These are phyloP conservation scores for Geotrichum restrictum DNA, from an alignment of 1,139 yeast species.

Conservation along the genomic window DNA sequence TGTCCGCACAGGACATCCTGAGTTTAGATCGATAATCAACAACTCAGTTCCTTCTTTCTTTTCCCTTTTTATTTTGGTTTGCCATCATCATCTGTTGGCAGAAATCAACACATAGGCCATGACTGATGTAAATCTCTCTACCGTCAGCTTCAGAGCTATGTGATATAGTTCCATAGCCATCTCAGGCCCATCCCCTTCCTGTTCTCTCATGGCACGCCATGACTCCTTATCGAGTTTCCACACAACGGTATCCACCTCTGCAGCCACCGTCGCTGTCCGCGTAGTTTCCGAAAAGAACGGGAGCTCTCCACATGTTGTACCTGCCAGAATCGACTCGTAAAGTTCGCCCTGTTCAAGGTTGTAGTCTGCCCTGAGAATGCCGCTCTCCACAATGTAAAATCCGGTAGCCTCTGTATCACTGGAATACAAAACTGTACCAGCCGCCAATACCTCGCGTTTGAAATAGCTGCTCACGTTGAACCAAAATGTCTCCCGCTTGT, in stretches of 20 bases:
- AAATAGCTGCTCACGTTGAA: constrained; percentile 51
- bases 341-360: constrained; percentile 55
- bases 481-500: constrained; percentile 66
- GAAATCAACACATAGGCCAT: constrained; percentile 36
- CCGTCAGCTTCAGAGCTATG: constrained; percentile 61
- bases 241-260: constrained; percentile 56
- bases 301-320: constrained; percentile 83
- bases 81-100: constrained; percentile 17
- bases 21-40: too few species aligned
- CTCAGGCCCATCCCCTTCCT: constrained; percentile 46
- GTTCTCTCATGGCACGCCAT: constrained; percentile 43
- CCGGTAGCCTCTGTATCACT: constrained; percentile 37
- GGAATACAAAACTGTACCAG: constrained; percentile 41
- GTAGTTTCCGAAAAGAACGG: constrained; percentile 47
- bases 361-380: constrained; percentile 63
- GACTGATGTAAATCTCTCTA: constrained; percentile 60
- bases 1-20: too few species aligned
- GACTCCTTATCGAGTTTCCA: constrained; percentile 63
- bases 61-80: background rate
- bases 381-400: constrained; percentile 71
- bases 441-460: constrained; percentile 47
- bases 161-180: constrained; percentile 66
- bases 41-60: background rate
- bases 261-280: constrained; percentile 41
- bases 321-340: constrained; percentile 76